Percentiles rank a stretch among this genome's conserved stretches.
Evolutionary conservation across 2,329 filamentous ascomycete genomes (phyloP).

Genomic region (Clonostachys sp.): DNA sequence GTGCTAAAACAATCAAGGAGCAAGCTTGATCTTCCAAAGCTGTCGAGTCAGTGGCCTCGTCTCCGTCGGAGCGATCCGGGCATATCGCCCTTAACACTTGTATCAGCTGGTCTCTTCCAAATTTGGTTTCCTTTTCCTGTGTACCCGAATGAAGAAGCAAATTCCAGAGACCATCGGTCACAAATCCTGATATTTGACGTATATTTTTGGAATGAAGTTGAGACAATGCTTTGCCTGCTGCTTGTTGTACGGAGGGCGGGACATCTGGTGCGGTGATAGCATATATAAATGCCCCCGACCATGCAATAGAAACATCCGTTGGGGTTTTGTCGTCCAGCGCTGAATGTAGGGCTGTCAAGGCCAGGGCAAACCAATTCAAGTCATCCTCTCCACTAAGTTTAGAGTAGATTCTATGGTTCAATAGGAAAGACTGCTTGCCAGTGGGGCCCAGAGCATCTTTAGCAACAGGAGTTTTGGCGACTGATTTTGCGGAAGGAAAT

Average conservation of each 20-base stretch:
- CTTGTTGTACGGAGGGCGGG: conserved; percentile 58
- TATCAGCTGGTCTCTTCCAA: conserved; percentile 60
- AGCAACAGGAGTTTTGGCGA: conserved; percentile 56
- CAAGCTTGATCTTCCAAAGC: conserved; percentile 67
- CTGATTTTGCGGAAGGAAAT: conserved; percentile 45
- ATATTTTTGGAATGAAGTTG: conserved; percentile 59
- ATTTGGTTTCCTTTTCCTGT: conserved; percentile 75
- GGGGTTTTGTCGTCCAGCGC: conserved; percentile 43
- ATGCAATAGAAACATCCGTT: conserved; percentile 56
- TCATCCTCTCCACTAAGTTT: conserved; percentile 75
- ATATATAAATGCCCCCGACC: conserved; percentile 85
- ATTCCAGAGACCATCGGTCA: conserved; percentile 80
- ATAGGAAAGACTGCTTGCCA: conserved; percentile 83
- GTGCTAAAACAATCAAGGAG: conserved; percentile 71
- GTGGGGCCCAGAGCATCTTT: conserved; percentile 63
- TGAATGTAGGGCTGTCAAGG: conserved; percentile 58
- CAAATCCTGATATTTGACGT: conserved; percentile 50
- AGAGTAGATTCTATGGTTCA: conserved; percentile 80
- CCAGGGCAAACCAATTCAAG: conserved; percentile 68
- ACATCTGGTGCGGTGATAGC: conserved; percentile 61
- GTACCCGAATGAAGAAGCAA: conserved; percentile 55
- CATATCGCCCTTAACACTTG: conserved; percentile 60
- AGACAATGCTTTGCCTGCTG: conserved; percentile 58
- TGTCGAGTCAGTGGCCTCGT: conserved; percentile 30
- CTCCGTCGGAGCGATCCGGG: conserved; percentile 27